Conservation (phyloP, 140 eudicot genomes). For the Erigeron philadelphicus region DNA sequence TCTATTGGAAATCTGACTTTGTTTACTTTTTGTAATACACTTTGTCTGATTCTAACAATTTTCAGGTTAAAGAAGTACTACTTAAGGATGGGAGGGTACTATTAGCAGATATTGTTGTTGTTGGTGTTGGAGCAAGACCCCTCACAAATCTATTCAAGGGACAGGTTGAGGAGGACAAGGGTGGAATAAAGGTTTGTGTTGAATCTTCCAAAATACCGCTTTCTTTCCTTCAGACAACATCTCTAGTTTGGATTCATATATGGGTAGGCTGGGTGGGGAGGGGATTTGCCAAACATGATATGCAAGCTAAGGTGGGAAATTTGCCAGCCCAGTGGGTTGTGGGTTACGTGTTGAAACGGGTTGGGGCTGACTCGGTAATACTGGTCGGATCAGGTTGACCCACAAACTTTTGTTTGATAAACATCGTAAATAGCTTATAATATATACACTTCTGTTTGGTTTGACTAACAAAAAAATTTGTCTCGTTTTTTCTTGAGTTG, state of each 20-base stretch:
- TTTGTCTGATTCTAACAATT: background rate
- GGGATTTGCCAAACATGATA: constrained; percentile 2
- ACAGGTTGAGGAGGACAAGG: constrained; percentile 93
- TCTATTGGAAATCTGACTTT: background rate
- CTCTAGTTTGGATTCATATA: background rate
- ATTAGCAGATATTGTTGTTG: constrained; percentile 88
- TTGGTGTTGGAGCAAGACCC: constrained; percentile 96
- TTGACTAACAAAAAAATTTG: no score
- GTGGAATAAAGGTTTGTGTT: constrained; percentile 80
- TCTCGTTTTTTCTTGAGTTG: no score
- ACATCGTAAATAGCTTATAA: no score
- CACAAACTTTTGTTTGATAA: no score
- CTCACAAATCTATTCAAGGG: constrained; percentile 77
- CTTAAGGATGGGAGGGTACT: constrained; percentile 95
- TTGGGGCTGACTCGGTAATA: background rate
- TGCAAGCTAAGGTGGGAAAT: background rate
- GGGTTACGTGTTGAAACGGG: background rate
- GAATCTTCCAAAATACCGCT: background rate
- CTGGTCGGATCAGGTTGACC: background rate
- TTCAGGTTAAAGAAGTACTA: constrained; percentile 74
- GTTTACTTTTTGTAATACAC: background rate
- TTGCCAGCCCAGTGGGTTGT: background rate
- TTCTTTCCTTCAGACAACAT: background rate
- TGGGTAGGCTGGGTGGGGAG: background rate
- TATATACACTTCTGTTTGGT: no score